Evolutionary conservation across 1,284 basidiomycete species (phyloP), one percentile per base, ranked within the genome.

Genomic region (Termitomyces sp.): DNA sequence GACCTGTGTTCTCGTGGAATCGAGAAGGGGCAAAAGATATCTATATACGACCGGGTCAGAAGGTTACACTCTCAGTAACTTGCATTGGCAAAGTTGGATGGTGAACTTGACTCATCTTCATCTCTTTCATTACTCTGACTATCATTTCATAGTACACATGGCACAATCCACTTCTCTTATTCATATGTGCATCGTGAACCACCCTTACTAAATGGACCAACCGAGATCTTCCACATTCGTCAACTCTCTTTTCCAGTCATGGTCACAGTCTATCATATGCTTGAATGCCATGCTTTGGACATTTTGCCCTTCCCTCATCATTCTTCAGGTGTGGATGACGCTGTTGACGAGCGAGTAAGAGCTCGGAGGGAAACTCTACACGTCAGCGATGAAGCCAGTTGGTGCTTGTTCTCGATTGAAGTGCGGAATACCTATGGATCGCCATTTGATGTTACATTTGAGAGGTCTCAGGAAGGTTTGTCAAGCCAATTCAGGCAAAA

Each of bases 51-150:
- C 86, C 94, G 1, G 89, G 88, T 1, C 83, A 86, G 53, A 88
- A 88, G 61, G 66, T 80, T 5, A 83, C 83, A 0, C 61, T 97
- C 24, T 79, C 78, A 4, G 75, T 99, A 3, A 77, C 73, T 13
- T 95, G 94, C 64, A 81, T 86, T 28, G 96, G 94, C 41, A 98
- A 97, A 72, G 81, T 89, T 43, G 92, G 87, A 60, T 98, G 95
- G 93, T 94, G 61, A 65, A 45, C 30, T 13, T 55, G 39, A 30
- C 17, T 38, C 17, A 33, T 50, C 8, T 57, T 8, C 41, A 30
- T 52, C 44, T 34, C 39, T 9, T 39, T 17, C 12, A 39, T 36
- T n/a, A 15, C 6, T 7, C 44, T 54, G 39, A 48, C 44, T 10
- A 19, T 31, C 28, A 48, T 40, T 33, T 58, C 48, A 34, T 57